These are phyloP conservation scores for Chlamydomonas sphaeroides DNA, from an alignment of 139 green algal species.

Conservation along the genomic window DNA sequence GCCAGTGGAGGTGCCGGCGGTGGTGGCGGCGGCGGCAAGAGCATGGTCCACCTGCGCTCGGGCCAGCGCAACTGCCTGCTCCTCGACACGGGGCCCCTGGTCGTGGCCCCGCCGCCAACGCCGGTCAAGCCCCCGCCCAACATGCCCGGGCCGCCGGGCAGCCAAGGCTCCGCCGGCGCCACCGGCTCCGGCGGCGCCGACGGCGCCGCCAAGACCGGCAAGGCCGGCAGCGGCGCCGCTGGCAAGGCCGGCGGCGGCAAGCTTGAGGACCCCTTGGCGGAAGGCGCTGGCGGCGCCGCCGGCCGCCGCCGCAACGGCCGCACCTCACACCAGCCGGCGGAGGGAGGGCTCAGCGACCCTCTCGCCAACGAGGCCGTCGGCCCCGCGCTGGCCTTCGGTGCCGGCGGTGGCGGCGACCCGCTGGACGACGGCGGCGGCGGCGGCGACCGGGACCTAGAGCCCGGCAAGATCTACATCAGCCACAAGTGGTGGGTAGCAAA, in stretches of 20 bases:
- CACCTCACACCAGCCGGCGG: too few relatives aligned
- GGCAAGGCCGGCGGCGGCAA: too few relatives aligned
- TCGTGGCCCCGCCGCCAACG: not conserved
- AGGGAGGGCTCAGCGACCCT: not conserved
- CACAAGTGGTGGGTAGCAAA: conserved; percentile 23
- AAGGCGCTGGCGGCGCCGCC: not conserved
- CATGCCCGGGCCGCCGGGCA: not conserved
- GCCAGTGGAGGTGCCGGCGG: too few relatives aligned
- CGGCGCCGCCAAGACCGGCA: not conserved
- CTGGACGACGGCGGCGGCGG: not conserved
- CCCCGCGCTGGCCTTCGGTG: too few relatives aligned
- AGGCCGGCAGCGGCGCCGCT: not conserved
- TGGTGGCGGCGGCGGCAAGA: too few relatives aligned
- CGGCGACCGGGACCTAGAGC: not conserved
- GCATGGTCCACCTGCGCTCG: not conserved
- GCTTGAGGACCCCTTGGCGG: not conserved
- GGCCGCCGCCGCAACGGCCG: not conserved
- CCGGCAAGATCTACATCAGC: conserved; percentile 6
- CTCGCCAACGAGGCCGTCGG: not conserved
- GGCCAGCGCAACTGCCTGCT: not conserved
- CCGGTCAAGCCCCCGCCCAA: not conserved
- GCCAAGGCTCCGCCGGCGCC: not conserved
- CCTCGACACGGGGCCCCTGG: not conserved
- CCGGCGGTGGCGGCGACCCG: too few relatives aligned
- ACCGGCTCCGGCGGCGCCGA: not conserved